Evolutionary conservation across 176 grass and related monocot genomes (phyloP).

Genomic region (Stipa capillata): DNA sequence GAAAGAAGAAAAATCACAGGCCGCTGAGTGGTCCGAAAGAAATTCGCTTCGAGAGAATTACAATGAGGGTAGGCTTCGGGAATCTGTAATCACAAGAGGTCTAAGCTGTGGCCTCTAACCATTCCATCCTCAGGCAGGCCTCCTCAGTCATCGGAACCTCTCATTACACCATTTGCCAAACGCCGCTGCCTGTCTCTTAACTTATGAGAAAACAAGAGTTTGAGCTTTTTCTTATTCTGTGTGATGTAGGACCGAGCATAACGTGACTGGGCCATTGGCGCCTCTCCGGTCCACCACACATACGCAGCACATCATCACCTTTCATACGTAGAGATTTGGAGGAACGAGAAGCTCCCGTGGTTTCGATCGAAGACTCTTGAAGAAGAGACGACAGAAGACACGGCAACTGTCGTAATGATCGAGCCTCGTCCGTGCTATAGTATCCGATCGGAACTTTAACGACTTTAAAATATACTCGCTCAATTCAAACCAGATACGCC

Average conservation of each 20-base stretch:
- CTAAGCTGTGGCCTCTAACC: neutral
- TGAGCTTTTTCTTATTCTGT: no score
- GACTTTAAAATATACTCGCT: no score
- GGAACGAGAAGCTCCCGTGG: neutral
- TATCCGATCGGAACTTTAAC: neutral
- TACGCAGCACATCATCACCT: neutral
- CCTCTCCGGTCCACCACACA: neutral
- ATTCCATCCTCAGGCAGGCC: neutral
- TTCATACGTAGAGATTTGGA: neutral
- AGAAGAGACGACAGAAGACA: no score
- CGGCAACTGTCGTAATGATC: conserved; percentile 3
- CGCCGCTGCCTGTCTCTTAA: neutral
- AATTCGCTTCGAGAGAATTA: neutral
- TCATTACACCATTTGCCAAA: neutral
- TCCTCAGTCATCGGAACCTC: neutral
- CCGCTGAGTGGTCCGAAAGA: neutral
- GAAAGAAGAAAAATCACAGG: neutral
- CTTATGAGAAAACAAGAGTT: no score
- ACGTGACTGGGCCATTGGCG: neutral
- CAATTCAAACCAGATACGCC: conserved; percentile 5
- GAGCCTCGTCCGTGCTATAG: neutral
- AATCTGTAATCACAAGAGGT: neutral
- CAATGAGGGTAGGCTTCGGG: neutral
- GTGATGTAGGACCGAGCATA: neutral
- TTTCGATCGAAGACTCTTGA: neutral